Evolutionary conservation across 345 rosid species (phyloP).

Genomic region (Populus tremula): DNA sequence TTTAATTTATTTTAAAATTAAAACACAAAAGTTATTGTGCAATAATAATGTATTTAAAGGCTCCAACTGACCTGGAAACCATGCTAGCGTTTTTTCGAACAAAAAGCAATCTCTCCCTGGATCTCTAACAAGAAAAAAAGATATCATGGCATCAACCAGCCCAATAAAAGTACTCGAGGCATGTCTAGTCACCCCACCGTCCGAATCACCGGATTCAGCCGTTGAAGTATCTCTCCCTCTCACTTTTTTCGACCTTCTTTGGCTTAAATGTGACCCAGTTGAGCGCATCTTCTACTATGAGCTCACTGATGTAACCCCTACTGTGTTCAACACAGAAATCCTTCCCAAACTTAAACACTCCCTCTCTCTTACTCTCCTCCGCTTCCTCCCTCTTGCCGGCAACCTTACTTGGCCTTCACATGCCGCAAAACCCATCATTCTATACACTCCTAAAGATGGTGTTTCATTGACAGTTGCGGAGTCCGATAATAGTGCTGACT

Average conservation of each 20-base stretch:
- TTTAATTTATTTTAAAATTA: too few species aligned
- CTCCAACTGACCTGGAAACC: too few species aligned
- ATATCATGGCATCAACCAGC: neutral
- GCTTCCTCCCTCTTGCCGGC: constrained; percentile 20
- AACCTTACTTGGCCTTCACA: constrained; percentile 12
- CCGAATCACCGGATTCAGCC: constrained; percentile 1
- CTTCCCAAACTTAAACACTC: constrained; percentile 12
- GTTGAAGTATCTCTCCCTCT: constrained; percentile 12
- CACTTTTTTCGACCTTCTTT: constrained; percentile 16
- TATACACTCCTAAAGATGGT: constrained; percentile 5
- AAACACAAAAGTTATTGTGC: too few species aligned
- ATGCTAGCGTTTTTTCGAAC: too few species aligned
- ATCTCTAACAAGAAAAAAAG: too few species aligned
- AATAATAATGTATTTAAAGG: too few species aligned
- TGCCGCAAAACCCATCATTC: neutral
- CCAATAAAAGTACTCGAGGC: neutral
- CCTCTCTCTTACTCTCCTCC: constrained; percentile 10
- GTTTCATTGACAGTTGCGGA: constrained; percentile 22
- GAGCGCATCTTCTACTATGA: constrained; percentile 19
- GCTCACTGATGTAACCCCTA: neutral
- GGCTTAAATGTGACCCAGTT: constrained; percentile 10
- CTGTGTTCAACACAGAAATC: constrained; percentile 4
- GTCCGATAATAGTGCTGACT: neutral
- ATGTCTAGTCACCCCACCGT: neutral
- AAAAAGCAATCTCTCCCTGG: too few species aligned